Conservation (phyloP, 306 rosid genomes). For the Cajanus cajan region DNA sequence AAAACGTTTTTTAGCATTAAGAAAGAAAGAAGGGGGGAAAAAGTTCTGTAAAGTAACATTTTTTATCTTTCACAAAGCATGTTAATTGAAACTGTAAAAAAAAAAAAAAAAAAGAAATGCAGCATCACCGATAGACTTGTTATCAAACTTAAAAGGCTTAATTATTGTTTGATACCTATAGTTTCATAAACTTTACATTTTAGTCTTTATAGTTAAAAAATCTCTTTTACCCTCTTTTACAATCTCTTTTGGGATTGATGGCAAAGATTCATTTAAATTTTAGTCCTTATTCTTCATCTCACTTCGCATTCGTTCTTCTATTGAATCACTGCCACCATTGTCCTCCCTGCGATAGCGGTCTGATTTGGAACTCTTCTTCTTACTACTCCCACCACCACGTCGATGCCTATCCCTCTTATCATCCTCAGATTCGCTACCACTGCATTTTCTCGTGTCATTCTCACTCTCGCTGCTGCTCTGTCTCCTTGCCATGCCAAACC, state of each 20-base stretch:
- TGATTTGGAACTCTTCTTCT: constrained; percentile 26
- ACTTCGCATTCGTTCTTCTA: constrained; percentile 14
- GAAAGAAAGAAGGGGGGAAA: neutral
- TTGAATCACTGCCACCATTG: constrained; percentile 26
- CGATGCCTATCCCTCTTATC: constrained; percentile 30
- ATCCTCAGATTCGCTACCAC: constrained; percentile 45
- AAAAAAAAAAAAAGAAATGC: too few species aligned
- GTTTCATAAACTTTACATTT: too few species aligned
- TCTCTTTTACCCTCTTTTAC: too few species aligned
- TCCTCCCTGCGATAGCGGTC: constrained; percentile 2
- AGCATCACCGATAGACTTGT: too few species aligned
- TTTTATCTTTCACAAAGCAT: neutral
- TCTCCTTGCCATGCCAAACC: constrained; percentile 50
- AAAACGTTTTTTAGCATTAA: neutral
- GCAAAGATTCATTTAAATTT: too few species aligned
- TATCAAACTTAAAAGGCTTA: too few species aligned
- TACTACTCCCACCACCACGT: constrained; percentile 19
- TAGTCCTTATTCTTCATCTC: constrained; percentile 27
- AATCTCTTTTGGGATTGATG: too few species aligned
- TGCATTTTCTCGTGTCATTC: constrained; percentile 41
- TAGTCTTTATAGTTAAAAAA: too few species aligned
- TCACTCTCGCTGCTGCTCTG: constrained; percentile 35
- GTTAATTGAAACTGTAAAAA: neutral
- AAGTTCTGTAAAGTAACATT: neutral
- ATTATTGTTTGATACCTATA: too few species aligned